Conservation (phyloP, 106 monocot species). For the Iris macrosiphon region DNA sequence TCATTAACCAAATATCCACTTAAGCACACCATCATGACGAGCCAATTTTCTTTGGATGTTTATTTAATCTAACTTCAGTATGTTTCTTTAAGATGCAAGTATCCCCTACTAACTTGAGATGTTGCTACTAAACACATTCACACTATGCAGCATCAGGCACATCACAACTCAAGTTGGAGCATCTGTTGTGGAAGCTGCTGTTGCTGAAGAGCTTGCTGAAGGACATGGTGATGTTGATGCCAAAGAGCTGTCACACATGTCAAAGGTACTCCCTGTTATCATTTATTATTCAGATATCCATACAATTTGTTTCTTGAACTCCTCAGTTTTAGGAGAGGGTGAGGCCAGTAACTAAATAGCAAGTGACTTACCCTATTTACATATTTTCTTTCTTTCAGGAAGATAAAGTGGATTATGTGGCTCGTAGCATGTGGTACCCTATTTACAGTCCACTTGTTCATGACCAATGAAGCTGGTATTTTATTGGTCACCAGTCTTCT, state of each 20-base stretch:
- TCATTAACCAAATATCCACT: no score
- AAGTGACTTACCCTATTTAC: not conserved
- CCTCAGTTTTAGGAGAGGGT: not conserved
- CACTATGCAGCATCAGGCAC: conserved; percentile 66
- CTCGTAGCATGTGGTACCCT: conserved; percentile 92
- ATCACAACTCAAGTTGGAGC: conserved; percentile 92
- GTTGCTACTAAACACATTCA: not conserved
- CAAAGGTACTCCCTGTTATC: conserved; percentile 46
- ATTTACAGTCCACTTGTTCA: conserved; percentile 85
- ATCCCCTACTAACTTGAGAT: not conserved
- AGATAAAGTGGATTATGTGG: conserved; percentile 62
- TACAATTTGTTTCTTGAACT: not conserved
- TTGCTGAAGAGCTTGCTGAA: conserved; percentile 85
- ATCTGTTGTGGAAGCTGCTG: conserved; percentile 64
- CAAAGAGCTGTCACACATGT: conserved; percentile 65
- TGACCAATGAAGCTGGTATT: conserved; percentile 64
- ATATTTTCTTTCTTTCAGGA: conserved; percentile 37
- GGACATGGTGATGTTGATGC: conserved; percentile 46
- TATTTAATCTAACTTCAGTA: no score
- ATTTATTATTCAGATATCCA: not conserved
- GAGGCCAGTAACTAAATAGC: not conserved
- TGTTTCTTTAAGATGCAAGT: no score
- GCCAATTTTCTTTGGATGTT: no score
- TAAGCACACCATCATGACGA: no score
- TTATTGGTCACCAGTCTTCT: no score